phyloP scores from a whole-genome alignment of 2,329 filamentous ascomycete genomes.

The Fusarium sp. region DNA sequence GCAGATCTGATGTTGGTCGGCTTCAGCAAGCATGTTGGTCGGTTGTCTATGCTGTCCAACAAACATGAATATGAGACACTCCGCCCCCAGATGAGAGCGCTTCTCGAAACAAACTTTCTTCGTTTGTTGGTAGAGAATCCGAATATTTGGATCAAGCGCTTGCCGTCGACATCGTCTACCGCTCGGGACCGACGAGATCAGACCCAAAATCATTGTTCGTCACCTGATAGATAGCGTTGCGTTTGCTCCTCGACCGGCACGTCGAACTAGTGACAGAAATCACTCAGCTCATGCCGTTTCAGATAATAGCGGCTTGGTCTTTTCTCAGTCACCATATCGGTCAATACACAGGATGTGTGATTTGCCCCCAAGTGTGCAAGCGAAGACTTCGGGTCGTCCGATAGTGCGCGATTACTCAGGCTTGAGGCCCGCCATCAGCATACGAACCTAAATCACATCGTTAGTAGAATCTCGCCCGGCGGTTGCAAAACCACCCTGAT shows the following conservation, averaged over 20 bases:
- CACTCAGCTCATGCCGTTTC: conserved; percentile 23
- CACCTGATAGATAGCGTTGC: conserved; percentile 7
- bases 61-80: conserved; percentile 14
- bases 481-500: conserved; percentile 30
- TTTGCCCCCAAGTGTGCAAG: conserved; percentile 33
- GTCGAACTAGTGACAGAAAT: conserved; percentile 15
- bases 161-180: conserved; percentile 18
- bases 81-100: conserved; percentile 27
- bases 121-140: conserved; percentile 4
- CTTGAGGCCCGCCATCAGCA: conserved; percentile 30
- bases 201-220: conserved; percentile 15
- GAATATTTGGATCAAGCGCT: conserved; percentile 12
- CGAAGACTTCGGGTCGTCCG: conserved; percentile 35
- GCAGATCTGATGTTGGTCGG: conserved; percentile 32
- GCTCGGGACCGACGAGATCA: conserved; percentile 14
- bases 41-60: conserved; percentile 4
- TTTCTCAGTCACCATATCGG: conserved; percentile 24
- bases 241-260: conserved; percentile 7
- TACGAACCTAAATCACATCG: conserved; percentile 7
- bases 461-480: conserved; percentile 4
- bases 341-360: conserved; percentile 26
- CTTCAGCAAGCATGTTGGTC: conserved; percentile 20
- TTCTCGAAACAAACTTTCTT: conserved; percentile 30
- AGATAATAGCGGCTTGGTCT: conserved; percentile 12
- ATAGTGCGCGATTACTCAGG: conserved; percentile 37